Conservation (phyloP, 495 filamentous ascomycete genomes). For the Cladorrhinum samala region DNA sequence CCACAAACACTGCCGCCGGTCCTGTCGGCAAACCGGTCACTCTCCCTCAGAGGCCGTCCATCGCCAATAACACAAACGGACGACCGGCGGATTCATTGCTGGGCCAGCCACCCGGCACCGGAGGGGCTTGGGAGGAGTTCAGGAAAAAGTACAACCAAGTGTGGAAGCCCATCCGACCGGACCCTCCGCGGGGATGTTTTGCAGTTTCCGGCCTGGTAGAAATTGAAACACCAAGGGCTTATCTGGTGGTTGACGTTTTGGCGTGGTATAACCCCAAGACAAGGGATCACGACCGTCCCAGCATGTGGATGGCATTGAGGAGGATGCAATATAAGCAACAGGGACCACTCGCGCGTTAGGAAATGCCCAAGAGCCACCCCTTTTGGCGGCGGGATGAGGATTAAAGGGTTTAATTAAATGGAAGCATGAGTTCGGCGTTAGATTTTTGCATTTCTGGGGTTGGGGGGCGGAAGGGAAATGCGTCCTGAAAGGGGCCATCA, state of each 20-base stretch:
- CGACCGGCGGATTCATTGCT: background rate
- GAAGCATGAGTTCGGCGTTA: no score
- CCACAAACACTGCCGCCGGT: background rate
- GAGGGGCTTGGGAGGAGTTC: conserved; percentile 46
- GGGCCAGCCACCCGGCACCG: background rate
- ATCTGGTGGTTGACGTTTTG: conserved; percentile 24
- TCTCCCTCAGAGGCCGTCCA: conserved; percentile 6
- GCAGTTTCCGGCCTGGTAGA: conserved; percentile 61
- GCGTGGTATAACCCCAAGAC: conserved; percentile 28
- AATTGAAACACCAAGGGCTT: conserved; percentile 48
- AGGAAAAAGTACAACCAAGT: conserved; percentile 42
- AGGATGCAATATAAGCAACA: conserved; percentile 14
- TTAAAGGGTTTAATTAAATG: no score
- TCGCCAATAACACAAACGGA: background rate
- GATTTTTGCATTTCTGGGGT: no score
- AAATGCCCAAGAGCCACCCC: background rate
- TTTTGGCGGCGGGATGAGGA: background rate
- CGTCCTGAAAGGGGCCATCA: no score
- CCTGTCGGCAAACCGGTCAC: background rate
- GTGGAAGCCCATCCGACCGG: conserved; percentile 32
- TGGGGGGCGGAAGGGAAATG: no score
- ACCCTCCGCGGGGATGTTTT: conserved; percentile 59
- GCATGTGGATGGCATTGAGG: conserved; percentile 7
- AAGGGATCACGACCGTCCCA: conserved; percentile 10
- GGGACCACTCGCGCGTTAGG: background rate